Base-by-base conservation (phyloP, 2,329 filamentous ascomycete genomes). In the Albifimbria verrucaria region DNA sequence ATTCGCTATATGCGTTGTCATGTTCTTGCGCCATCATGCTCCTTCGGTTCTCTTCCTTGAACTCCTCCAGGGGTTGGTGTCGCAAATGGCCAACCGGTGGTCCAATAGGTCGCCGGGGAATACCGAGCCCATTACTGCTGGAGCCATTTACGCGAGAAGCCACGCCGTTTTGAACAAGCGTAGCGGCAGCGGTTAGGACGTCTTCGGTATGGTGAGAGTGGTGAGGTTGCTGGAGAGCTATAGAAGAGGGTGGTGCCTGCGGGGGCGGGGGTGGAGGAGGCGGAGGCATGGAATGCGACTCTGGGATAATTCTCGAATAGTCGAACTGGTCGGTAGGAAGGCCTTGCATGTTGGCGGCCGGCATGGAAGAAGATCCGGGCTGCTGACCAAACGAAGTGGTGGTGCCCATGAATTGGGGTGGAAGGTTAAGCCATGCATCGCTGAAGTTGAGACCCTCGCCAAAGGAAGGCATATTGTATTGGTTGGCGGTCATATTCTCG, bases 371-470 rank as follows among this genome's bases (percentile, higher is more conserved):
- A 17, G 24, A 62, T 1, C 32, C 59, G 15, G 74, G 70, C 32
- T 81, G 79, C 48, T 82, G 78, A 18, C 84, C 83, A 57, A 82
- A 81, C 3, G 83, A 87, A 20, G 85, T 87, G 1, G 81, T 75
- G 12, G 85, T 83, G 49, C 85, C 85, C 71, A 89, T 81, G 58
- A 88, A 84, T 48, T 78, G 78, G 2, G 85, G 85, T 5, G 85
- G 86, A 20, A 87, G 71, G 54, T 83, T 81, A 46, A 76, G 67
- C 81, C 81, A 85, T 52, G 73, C 71, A 41, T 78, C 77, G 61
- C 66, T 78, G 59, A 74, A 79, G 58, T 74, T 73, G 36, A 77
- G 71, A 10, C 77, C 75, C 59, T 81, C 79, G 44, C 77, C 77
- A 55, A 78, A 81, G 6, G 77, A 77, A 28, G 74, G 69, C 55